phyloP scores from a whole-genome alignment of 345 rosid species.

The Rhizophora mangle region DNA sequence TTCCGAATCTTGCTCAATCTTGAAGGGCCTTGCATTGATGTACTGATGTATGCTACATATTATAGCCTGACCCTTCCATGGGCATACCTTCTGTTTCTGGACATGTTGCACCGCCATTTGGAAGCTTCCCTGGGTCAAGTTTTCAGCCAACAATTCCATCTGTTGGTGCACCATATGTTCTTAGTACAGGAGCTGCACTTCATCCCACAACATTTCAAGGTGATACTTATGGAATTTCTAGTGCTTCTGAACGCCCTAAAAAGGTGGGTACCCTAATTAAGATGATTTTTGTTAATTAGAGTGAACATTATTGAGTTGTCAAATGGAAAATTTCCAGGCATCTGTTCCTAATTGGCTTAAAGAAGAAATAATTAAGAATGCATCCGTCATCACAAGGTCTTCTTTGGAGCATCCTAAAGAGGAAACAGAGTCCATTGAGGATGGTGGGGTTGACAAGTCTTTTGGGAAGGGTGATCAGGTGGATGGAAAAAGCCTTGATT shows the following conservation, averaged over 20 bases:
- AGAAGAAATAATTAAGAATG: constrained; percentile 87
- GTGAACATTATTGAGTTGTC: background rate
- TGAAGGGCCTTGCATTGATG: constrained; percentile 1
- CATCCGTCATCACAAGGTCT: constrained; percentile 60
- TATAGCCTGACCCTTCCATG: constrained; percentile 63
- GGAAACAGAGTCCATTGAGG: constrained; percentile 54
- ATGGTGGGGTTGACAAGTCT: constrained; percentile 54
- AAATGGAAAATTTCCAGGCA: constrained; percentile 46
- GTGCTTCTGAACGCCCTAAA: constrained; percentile 71
- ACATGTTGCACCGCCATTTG: constrained; percentile 60
- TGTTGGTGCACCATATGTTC: constrained; percentile 47
- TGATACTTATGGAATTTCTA: constrained; percentile 66
- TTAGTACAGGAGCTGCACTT: constrained; percentile 51
- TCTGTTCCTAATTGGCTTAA: constrained; percentile 96
- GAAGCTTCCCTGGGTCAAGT: constrained; percentile 59
- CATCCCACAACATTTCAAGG: constrained; percentile 63
- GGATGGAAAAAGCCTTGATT: constrained; percentile 67
- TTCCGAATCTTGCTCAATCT: constrained; percentile 10
- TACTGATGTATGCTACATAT: constrained; percentile 24
- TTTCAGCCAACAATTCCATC: constrained; percentile 55
- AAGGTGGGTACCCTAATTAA: constrained; percentile 46
- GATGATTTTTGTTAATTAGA: constrained; percentile 9
- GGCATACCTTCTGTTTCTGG: constrained; percentile 54
- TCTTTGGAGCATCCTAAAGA: constrained; percentile 56
- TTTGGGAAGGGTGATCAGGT: constrained; percentile 45